A percentile compares a stretch with the other conserved stretches of the same genome.
These are phyloP conservation scores for Leptographium galeiforme DNA, from an alignment of 2,329 filamentous ascomycete species.

Conservation along the genomic window DNA sequence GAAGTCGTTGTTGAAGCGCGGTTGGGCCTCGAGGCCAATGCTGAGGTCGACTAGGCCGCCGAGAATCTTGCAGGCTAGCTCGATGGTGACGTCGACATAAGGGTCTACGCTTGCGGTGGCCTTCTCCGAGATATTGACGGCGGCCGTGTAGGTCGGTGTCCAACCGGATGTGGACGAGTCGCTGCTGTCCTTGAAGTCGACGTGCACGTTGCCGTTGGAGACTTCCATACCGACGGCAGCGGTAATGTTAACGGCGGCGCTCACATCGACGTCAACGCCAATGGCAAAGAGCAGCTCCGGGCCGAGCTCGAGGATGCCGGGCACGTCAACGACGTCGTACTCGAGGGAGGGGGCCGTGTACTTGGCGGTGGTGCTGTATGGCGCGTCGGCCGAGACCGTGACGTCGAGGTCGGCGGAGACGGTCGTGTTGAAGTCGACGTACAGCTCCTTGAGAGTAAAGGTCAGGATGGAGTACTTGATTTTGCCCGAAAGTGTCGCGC, in stretches of 20 bases:
- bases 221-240: constrained; percentile 1
- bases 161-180: constrained; percentile 8
- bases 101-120: constrained; percentile 13
- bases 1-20: constrained; percentile 15
- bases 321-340: constrained; percentile 24
- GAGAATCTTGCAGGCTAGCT: constrained; percentile 14
- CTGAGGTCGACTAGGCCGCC: constrained; percentile 15
- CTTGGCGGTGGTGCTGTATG: constrained; percentile 20
- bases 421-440: constrained; percentile 27
- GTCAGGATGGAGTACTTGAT: constrained; percentile 25
- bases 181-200: constrained; percentile 16
- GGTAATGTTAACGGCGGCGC: background rate
- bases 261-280: constrained; percentile 1
- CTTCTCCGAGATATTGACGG: constrained; percentile 11
- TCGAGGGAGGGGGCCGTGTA: constrained; percentile 23
- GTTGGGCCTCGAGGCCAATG: constrained; percentile 14
- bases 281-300: constrained; percentile 4
- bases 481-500: constrained; percentile 26
- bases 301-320: constrained; percentile 21
- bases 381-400: constrained; percentile 19
- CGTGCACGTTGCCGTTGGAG: constrained; percentile 13
- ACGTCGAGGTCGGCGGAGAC: constrained; percentile 23
- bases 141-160: constrained; percentile 11
- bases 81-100: constrained; percentile 12
- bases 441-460: constrained; percentile 21